Evolutionary conservation across 1,139 yeast species (phyloP), one percentile per base, ranked within the genome.

Genomic region (Diutina pseudorugosa): DNA sequence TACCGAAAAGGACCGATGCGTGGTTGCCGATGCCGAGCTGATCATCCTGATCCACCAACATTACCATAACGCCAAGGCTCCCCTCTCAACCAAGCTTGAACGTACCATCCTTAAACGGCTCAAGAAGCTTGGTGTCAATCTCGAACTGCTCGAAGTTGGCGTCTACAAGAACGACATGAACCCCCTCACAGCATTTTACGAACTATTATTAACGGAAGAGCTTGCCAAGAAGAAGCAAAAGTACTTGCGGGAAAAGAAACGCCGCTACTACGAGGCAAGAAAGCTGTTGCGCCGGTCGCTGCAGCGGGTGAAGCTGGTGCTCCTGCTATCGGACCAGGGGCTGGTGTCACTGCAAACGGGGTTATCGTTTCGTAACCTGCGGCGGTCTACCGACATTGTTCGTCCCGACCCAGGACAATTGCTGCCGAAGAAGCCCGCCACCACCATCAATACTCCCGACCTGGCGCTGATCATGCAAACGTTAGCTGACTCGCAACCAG

Each of bases 171-270:
- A 78, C 52, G 81, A 82, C 54, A 83, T 90, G 68, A 95, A 88
- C 63, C 73, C 90, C 0, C 68, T 88, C 23, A 83, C 91, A n/a
- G 97, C 96, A 0, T 74, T 87, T 55, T 93, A 95, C 85, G 85
- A 83, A 50, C 70, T 93, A 14, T 68, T 85, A 14, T 68, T 88
- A 19, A 91, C 88, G 43, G 74, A 77, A 52, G 94, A 85, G 57
- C 70, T 68, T 52, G 57, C 64, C 19, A 67, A 66, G 53, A 73
- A 72, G 62, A 71, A 69, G 57, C 62, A 61, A 52, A 62, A 62
- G 44, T 67, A 71, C 52, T 57, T 66, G 52, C 63, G 70, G 60
- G 72, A 75, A 59, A 65, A 67, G 55, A 45, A 45, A 18, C 49
- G 49, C 14, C 70, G 78, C 55, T 68, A 69, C 53, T 60, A 62